phyloP scores from a whole-genome alignment of 192 early-diverging fungal genomes.

The Irineochytrium annulatum region DNA sequence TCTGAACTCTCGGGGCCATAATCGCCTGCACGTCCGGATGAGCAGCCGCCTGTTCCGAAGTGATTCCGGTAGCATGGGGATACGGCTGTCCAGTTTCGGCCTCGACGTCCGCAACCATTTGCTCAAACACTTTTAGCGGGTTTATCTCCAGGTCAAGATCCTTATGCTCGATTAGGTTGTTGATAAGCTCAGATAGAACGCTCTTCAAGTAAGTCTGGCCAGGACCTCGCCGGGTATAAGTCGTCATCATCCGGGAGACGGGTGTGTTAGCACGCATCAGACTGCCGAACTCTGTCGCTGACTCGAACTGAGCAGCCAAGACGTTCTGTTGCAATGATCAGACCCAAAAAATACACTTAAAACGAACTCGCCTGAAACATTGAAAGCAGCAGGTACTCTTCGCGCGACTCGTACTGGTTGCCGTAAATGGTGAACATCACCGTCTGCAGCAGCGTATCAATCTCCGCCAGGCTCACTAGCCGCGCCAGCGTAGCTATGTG shows the following conservation, averaged over 20 bases:
- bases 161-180: conserved; percentile 71
- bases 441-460: conserved; percentile 89
- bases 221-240: conserved; percentile 85
- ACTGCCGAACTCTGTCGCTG: conserved; percentile 81
- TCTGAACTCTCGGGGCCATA: conserved; percentile 73
- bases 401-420: conserved; percentile 93
- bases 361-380: conserved; percentile 80
- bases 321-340: conserved; percentile 55
- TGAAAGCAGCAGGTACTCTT: conserved; percentile 90
- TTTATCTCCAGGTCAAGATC: conserved; percentile 92
- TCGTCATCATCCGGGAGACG: conserved; percentile 97
- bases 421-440: conserved; percentile 97
- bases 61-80: conserved; percentile 70
- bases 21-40: conserved; percentile 81
- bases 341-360: neutral
- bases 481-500: conserved; percentile 85
- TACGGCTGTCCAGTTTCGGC: conserved; percentile 56
- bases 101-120: conserved; percentile 77
- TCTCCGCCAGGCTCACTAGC: conserved; percentile 79
- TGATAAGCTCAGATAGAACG: conserved; percentile 73
- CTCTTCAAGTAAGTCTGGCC: conserved; percentile 91
- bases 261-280: conserved; percentile 92
- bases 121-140: conserved; percentile 86
- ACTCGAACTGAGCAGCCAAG: conserved; percentile 87
- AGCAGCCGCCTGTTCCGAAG: conserved; percentile 73